These are phyloP conservation scores for Hemisphaericaspora subhashii DNA, from an alignment of 1,139 yeast genomes.

Conservation along the genomic window DNA sequence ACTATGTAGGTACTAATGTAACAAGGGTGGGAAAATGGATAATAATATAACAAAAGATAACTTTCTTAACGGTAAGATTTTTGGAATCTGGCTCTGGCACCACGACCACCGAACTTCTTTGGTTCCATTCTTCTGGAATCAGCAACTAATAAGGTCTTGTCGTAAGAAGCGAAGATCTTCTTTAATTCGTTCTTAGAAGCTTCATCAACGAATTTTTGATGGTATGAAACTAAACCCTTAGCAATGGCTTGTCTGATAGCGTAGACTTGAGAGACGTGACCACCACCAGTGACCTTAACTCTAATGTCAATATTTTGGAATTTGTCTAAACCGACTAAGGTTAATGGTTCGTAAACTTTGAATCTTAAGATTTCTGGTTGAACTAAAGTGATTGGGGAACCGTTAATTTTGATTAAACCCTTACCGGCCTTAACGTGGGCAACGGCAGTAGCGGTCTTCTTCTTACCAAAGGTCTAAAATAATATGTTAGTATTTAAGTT, in stretches of 20 bases:
- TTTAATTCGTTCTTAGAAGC: conserved; percentile 99
- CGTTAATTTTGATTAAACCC: conserved; percentile 99
- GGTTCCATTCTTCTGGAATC: conserved; percentile 99
- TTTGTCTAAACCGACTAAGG: conserved; percentile 98
- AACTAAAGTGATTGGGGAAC: conserved; percentile 98
- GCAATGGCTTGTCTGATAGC: conserved; percentile 99
- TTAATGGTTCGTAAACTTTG: conserved; percentile 99
- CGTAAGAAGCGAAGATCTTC: conserved; percentile 96
- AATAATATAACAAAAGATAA: conserved; percentile 8
- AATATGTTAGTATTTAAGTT: conserved; percentile 33
- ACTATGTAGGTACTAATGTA: conserved; percentile 9
- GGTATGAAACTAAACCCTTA: conserved; percentile 99
- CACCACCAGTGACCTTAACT: conserved; percentile 99
- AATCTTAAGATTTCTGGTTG: conserved; percentile 99
- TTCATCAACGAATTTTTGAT: conserved; percentile 99
- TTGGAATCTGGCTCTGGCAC: conserved; percentile 99
- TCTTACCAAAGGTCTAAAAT: conserved; percentile 94
- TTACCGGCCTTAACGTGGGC: conserved; percentile 99
- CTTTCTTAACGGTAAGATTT: conserved; percentile 94
- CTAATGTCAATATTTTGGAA: conserved; percentile 98
- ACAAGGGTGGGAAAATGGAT: conserved; percentile 8
- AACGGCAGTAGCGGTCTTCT: conserved; percentile 99
- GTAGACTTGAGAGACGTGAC: conserved; percentile 99
- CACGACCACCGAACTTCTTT: conserved; percentile 99
- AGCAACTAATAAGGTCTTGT: conserved; percentile 99